Evolutionary conservation across 805 yeast species (phyloP), one percentile per base, ranked within the genome.

Genomic region (Wickerhamiella sergipiensis): DNA sequence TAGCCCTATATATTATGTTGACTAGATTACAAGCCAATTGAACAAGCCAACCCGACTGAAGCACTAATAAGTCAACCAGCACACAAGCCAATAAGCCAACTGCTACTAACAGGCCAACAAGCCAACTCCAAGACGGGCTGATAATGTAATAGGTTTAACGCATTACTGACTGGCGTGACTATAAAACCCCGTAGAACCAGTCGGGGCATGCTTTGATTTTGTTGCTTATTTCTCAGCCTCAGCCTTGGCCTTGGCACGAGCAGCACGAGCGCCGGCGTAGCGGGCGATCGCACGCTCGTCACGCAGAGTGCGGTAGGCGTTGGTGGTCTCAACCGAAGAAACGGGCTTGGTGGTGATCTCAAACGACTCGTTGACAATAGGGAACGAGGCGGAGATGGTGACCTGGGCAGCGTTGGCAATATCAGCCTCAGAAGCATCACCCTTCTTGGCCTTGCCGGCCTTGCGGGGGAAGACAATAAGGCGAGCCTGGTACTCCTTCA

Each of bases 231-330:
- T 21, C 79, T 89, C 98, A 73, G 97, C 97, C 78, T 87, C 97
- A 73, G 96, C 97, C 79, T 80, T 80, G 64, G 89, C 97, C 71
- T 73, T 81, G 69, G 95, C 95, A 78, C 96, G 85, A 94, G 90
- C 92, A 72, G 82, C 97, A 78, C 95, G 88, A 77, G 80, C 78
- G 80, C 99, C 99, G 73, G 74, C 78, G 84, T 79, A 84, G 75
- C 79, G 87, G 81, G 90, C 87, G 67, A 85, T 85, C 64, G 95
- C 82, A 80, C 92, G 85, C 61, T 97, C 97, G 68, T 78, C 74
- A 78, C 97, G 86, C 72, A 92, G 85, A 67, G 97, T 88, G 74
- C 83, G 80, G 95, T 68, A 90, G 70, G 98, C 97, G 65, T 74
- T 81, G 69, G 79, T 83, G 70, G 75, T 70, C 73, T 76, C 76